Percentiles rank a stretch among this genome's conserved stretches.
These are phyloP conservation scores for Paecilomyces variotii DNA, from an alignment of 2,329 filamentous ascomycete genomes.

Conservation along the genomic window DNA sequence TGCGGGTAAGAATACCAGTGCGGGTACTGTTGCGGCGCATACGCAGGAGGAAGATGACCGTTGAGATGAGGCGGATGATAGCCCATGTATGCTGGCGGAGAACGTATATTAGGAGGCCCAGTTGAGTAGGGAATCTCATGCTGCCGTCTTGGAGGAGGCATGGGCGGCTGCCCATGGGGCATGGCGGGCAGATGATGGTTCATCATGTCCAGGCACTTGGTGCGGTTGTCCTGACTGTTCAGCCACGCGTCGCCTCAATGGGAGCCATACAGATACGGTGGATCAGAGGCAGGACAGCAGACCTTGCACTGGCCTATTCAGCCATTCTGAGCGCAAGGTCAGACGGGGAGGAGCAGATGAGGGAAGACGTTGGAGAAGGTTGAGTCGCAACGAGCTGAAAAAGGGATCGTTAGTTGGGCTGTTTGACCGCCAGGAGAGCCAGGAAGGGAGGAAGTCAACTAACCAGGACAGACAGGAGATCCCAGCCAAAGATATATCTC, in stretches of 20 bases:
- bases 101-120: slow-evolving; percentile 44
- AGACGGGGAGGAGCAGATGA: slow-evolving; percentile 6
- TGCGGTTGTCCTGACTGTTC: slow-evolving; percentile 26
- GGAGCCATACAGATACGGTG: slow-evolving; percentile 29
- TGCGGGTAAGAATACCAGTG: slow-evolving; percentile 39
- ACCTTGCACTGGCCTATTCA: slow-evolving; percentile 20
- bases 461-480: neutral
- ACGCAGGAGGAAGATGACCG: slow-evolving; percentile 41
- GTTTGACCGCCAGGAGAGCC: slow-evolving; percentile 3
- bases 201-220: slow-evolving; percentile 31
- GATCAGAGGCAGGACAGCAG: slow-evolving; percentile 10
- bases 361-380: neutral
- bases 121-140: slow-evolving; percentile 38
- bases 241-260: slow-evolving; percentile 32
- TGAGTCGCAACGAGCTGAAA: slow-evolving; percentile 1
- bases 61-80: slow-evolving; percentile 50
- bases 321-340: slow-evolving; percentile 24
- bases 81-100: slow-evolving; percentile 53
- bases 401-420: slow-evolving; percentile 1
- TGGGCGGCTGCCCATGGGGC: slow-evolving; percentile 43
- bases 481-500: neutral
- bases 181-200: slow-evolving; percentile 38
- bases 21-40: slow-evolving; percentile 37
- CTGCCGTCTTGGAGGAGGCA: slow-evolving; percentile 40
- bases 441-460: neutral